phyloP scores from a whole-genome alignment of 2,329 filamentous ascomycete species.

The Diaporthe humulicola region DNA sequence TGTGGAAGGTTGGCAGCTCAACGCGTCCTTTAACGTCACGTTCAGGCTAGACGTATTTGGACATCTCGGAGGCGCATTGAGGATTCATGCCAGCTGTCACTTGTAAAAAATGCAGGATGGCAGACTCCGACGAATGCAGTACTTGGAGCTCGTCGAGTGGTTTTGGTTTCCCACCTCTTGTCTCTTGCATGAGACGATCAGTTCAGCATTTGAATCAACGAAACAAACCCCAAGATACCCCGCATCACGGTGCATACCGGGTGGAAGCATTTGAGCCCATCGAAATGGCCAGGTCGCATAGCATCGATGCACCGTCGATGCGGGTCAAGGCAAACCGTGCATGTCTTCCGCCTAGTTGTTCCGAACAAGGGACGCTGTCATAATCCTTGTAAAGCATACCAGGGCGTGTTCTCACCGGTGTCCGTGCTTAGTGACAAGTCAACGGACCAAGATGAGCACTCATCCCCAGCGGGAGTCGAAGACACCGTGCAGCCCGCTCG shows the following conservation, averaged over 20 bases:
- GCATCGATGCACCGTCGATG: neutral
- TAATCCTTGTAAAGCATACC: neutral
- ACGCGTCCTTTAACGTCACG: neutral
- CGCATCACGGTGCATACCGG: neutral
- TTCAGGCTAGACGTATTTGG: neutral
- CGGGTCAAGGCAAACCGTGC: neutral
- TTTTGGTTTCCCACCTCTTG: neutral
- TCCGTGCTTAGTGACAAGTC: neutral
- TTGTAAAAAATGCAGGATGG: neutral
- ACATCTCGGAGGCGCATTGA: neutral
- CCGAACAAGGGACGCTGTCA: neutral
- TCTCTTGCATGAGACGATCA: neutral
- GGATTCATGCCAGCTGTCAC: neutral
- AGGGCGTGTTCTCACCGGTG: neutral
- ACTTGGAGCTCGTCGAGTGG: neutral
- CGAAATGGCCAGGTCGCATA: neutral
- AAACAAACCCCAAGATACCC: neutral
- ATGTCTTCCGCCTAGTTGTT: neutral
- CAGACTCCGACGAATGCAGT: neutral
- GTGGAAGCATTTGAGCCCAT: neutral
- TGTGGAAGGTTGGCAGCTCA: neutral
- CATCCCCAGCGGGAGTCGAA: neutral
- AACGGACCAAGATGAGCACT: neutral
- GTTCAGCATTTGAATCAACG: neutral
- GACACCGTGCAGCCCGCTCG: neutral